Base-by-base conservation (phyloP, 495 filamentous ascomycete species). In the Hypoxylon subgilvum region DNA sequence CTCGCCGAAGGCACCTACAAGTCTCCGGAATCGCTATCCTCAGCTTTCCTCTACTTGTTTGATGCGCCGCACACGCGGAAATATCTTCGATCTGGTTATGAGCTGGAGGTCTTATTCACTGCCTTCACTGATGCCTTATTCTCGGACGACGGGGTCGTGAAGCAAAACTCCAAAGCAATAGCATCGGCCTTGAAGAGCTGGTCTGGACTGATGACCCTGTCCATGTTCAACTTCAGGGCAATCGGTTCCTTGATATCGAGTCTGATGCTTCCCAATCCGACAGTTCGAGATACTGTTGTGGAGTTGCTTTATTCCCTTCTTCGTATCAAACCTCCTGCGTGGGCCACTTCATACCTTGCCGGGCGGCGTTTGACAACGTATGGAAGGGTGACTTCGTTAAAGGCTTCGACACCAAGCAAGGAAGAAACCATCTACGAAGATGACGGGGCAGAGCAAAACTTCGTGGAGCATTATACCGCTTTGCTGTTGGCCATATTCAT, bases 301-400 rank as follows among this genome's bases (percentile, higher is more conserved):
- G 94, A 97, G 63, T 76, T 98, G 4, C 74, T 98, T 34, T 96
- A 93, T 70, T 91, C 92, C 52, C 84, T 97, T 17, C 79, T 98
- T 54, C 86, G 91, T 35, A 96, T 98, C 68, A 97, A 96, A 66
- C 86, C 92, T 16, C 94, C 94, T 4, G 93, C 91, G 0, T 98
- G 95, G 95, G 93, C 93, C 19, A 91, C 91, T 0, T 95, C 91
- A 14, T 98, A 96, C 67, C 82, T 98, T 38, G 94, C 95, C 30
- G 94, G 95, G 5, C 82, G 94, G 59, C 79, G 95, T 47, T 82
- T 97, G 27, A 98, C 94, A 12, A 97, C 91, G 0, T 97, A 97
- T 70, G 92, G 91, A 12, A 83, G 95, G 63, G 92, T 97, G 25
- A 83, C 91, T 6, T 96, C 92, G 62, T 78, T 97, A n/a, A 90